A percentile compares a stretch with the other conserved stretches of the same genome.
These are phyloP conservation scores for Irpex lacteus DNA, from an alignment of 1,284 basidiomycete species.

Conservation along the genomic window DNA sequence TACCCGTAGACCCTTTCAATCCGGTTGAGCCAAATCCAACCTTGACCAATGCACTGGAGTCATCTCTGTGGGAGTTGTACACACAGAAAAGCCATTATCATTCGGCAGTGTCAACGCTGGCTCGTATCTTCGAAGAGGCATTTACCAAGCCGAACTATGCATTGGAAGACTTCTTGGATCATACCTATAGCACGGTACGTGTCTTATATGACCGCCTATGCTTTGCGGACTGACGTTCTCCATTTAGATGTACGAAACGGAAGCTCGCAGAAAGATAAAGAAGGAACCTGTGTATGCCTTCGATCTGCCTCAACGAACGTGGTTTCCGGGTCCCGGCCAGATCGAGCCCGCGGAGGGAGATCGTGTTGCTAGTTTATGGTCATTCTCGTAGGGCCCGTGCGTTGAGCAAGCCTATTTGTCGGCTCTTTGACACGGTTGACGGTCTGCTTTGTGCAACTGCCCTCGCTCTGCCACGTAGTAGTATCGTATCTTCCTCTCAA, in stretches of 20 bases:
- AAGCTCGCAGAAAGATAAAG: conserved; percentile 77
- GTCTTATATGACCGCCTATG: background rate
- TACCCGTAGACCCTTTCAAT: conserved; percentile 69
- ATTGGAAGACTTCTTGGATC: conserved; percentile 97
- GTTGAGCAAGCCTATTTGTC: background rate
- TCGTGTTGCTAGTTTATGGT: conserved; percentile 6
- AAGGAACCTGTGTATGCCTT: conserved; percentile 71
- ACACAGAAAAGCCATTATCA: conserved; percentile 85
- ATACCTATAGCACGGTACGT: conserved; percentile 89
- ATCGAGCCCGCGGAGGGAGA: conserved; percentile 7
- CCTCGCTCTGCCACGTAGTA: too few species aligned
- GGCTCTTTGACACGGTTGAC: too few species aligned
- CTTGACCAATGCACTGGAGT: conserved; percentile 77
- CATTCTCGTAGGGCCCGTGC: conserved; percentile 2
- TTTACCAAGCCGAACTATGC: conserved; percentile 91
- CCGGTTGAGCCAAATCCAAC: conserved; percentile 71
- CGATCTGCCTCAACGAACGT: conserved; percentile 33
- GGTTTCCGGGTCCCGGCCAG: conserved; percentile 24
- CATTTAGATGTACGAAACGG: conserved; percentile 82
- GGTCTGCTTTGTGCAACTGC: too few species aligned
- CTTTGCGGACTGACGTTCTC: background rate
- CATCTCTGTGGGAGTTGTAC: conserved; percentile 91
- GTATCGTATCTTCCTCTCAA: too few species aligned
- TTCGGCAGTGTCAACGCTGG: conserved; percentile 78
- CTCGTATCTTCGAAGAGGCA: conserved; percentile 84